phyloP scores from a whole-genome alignment of 1,139 yeast genomes.

The Candida gigantensis region DNA sequence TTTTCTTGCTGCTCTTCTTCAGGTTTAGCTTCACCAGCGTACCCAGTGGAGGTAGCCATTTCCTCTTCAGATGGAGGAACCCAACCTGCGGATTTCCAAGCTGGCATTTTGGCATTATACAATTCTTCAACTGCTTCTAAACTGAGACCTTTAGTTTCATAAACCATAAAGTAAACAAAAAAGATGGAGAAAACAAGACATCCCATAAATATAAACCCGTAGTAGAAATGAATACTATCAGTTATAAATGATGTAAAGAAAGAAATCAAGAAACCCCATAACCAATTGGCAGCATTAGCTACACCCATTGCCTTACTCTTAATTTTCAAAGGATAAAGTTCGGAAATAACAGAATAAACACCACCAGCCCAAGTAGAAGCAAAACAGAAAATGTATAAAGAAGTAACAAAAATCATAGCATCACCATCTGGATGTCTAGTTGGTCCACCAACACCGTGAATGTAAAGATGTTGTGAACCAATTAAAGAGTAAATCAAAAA shows the following conservation, averaged over 20 bases:
- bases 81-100: conserved; percentile 52
- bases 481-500: conserved; percentile 62
- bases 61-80: conserved; percentile 41
- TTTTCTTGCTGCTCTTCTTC: conserved; percentile 20
- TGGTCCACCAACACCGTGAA: conserved; percentile 45
- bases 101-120: conserved; percentile 44
- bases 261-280: conserved; percentile 76
- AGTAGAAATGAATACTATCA: conserved; percentile 41
- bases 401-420: conserved; percentile 76
- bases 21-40: conserved; percentile 23
- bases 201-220: conserved; percentile 77
- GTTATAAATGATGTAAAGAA: conserved; percentile 75
- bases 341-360: conserved; percentile 76
- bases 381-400: conserved; percentile 77
- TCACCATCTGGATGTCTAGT: conserved; percentile 56
- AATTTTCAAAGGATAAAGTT: conserved; percentile 75
- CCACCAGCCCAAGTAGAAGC: conserved; percentile 90
- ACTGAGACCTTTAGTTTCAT: conserved; percentile 63
- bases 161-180: conserved; percentile 55
- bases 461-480: conserved; percentile 61
- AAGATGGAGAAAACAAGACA: conserved; percentile 58
- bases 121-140: conserved; percentile 67
- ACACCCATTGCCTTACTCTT: conserved; percentile 80
- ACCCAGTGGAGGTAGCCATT: conserved; percentile 34
- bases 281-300: conserved; percentile 76